phyloP scores from a whole-genome alignment of 495 filamentous ascomycete genomes.

The Collariella sp. region DNA sequence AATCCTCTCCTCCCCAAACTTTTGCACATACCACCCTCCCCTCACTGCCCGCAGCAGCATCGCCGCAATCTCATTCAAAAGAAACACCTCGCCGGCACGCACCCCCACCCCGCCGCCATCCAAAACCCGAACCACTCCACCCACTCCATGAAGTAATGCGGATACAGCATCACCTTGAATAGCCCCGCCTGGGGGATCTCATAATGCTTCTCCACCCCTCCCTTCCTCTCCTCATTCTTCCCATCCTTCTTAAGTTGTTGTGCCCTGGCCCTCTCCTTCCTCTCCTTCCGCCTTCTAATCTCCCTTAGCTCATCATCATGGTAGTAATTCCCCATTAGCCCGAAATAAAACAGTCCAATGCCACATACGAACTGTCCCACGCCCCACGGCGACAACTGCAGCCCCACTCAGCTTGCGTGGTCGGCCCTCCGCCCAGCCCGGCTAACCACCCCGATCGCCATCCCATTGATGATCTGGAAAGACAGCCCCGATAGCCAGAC shows the following conservation, averaged over 20 bases:
- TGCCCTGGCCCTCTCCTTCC: not conserved
- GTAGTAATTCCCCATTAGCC: conserved; percentile 72
- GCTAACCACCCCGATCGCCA: conserved; percentile 70
- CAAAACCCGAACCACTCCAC: conserved; percentile 89
- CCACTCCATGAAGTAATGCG: conserved; percentile 94
- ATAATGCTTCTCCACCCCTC: conserved; percentile 69
- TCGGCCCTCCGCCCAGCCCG: conserved; percentile 66
- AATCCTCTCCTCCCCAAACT: conserved; percentile 74
- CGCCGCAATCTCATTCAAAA: conserved; percentile 77
- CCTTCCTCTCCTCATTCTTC: conserved; percentile 32
- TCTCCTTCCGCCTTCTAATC: conserved; percentile 55
- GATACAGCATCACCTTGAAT: conserved; percentile 75
- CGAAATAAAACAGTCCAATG: conserved; percentile 45
- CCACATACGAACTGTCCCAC: conserved; percentile 38
- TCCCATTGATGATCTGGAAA: conserved; percentile 77
- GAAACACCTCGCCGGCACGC: conserved; percentile 69
- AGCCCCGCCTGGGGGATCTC: conserved; percentile 75
- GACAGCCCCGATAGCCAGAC: conserved; percentile 50
- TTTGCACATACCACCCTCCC: conserved; percentile 83
- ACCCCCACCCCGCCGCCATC: conserved; percentile 54
- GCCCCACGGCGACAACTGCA: conserved; percentile 22
- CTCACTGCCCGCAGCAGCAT: conserved; percentile 85
- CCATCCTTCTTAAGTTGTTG: conserved; percentile 1
- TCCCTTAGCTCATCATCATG: conserved; percentile 73
- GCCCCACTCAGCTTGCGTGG: conserved; percentile 49